phyloP scores from a whole-genome alignment of 108 stramenopile genomes.

The Seminavis robusta region DNA sequence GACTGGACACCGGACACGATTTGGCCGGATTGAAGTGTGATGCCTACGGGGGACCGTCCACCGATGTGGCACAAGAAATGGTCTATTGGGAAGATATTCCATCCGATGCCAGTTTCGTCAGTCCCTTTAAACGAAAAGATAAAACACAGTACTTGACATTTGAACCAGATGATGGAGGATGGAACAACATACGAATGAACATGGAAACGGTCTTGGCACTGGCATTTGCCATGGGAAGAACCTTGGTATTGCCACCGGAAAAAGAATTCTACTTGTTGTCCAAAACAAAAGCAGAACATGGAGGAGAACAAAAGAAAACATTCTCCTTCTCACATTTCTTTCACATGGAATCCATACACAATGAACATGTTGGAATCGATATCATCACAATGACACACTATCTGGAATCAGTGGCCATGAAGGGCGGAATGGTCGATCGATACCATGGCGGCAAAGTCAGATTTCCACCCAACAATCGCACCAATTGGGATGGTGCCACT shows the following conservation, averaged over 20 bases:
- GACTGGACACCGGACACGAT: too few relatives aligned
- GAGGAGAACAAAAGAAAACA: slow-evolving; percentile 36
- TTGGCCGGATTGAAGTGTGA: slow-evolving; percentile 78
- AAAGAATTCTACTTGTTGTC: slow-evolving; percentile 46
- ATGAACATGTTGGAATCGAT: slow-evolving; percentile 78
- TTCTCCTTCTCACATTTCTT: slow-evolving; percentile 83
- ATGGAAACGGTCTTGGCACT: slow-evolving; percentile 41
- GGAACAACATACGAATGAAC: slow-evolving; percentile 94
- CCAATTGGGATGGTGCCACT: slow-evolving; percentile 71
- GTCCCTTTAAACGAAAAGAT: slow-evolving; percentile 48
- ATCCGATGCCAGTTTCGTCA: slow-evolving; percentile 46
- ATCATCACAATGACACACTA: slow-evolving; percentile 92
- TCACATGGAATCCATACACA: slow-evolving; percentile 67
- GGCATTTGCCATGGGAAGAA: slow-evolving; percentile 89
- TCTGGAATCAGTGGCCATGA: slow-evolving; percentile 53
- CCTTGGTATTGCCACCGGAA: slow-evolving; percentile 69
- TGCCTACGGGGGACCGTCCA: slow-evolving; percentile 63
- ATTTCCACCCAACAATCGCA: slow-evolving; percentile 63
- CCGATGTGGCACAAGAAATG: slow-evolving; percentile 72
- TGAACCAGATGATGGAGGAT: slow-evolving; percentile 53
- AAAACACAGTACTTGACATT: slow-evolving; percentile 6
- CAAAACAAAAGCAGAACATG: slow-evolving; percentile 52
- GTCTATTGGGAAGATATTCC: slow-evolving; percentile 87
- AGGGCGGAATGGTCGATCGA: slow-evolving; percentile 36
- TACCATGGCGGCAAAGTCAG: slow-evolving; percentile 39